These are phyloP conservation scores for Pseudogymnoascus sp. DNA, from an alignment of 2,329 filamentous ascomycete genomes.

Conservation along the genomic window DNA sequence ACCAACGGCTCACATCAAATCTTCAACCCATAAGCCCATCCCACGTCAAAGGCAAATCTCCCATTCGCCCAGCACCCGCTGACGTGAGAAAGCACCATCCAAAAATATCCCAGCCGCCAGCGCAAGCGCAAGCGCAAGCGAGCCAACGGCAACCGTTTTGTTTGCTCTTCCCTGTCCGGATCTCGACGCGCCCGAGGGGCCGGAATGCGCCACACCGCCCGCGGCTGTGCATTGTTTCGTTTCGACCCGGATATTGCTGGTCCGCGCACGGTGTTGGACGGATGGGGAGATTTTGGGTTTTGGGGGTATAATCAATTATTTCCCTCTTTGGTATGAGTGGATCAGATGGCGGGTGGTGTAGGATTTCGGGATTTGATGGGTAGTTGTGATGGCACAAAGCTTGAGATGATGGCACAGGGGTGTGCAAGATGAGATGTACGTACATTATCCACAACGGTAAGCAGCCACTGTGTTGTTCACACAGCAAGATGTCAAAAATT, in stretches of 20 bases:
- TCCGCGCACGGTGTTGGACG: background rate
- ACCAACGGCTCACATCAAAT: background rate
- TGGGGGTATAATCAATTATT: background rate
- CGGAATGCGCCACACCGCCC: background rate
- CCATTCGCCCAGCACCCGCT: background rate
- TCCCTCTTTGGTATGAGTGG: background rate
- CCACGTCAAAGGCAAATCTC: background rate
- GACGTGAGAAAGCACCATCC: background rate
- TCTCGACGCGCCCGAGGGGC: background rate
- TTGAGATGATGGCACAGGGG: background rate
- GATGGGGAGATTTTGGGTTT: background rate
- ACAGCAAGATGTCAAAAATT: background rate
- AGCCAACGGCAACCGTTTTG: background rate
- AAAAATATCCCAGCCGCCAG: background rate
- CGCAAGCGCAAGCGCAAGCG: constrained; percentile 6
- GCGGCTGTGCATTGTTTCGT: background rate
- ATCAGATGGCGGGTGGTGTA: background rate
- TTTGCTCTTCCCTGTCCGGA: background rate
- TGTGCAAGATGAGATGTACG: background rate
- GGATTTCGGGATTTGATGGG: background rate
- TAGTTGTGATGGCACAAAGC: background rate
- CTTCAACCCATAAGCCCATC: background rate
- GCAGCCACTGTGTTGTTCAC: background rate
- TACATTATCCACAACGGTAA: background rate
- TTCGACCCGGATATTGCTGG: background rate